Evolutionary conservation across 1,284 basidiomycete species (phyloP), one percentile per base, ranked within the genome.

Genomic region (Coriolopsis trogii): DNA sequence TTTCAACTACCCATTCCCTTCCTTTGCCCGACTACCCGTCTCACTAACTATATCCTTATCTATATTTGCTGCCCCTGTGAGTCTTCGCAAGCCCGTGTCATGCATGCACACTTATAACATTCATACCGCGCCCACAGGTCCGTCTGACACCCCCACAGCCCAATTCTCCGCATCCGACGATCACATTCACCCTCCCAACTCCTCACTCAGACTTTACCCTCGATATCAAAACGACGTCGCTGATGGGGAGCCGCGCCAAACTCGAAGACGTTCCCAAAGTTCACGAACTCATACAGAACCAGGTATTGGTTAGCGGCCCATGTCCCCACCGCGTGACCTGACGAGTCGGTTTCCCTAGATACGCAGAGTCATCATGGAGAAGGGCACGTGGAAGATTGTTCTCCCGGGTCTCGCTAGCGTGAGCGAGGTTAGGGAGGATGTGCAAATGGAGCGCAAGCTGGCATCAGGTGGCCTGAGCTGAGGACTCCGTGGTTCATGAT

Each of bases 231-330:
- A 91, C 85, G 24, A 88, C 82, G 6, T 92, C 90, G 21, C 76
- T 91, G 2, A 83, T 92, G 79, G 89, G 89, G 31, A 91, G 88
- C 59, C 83, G 89, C 33, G 89, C 90, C 30, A 90, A 91, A 68
- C 76, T 92, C 1, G 88, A 87, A 30, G 88, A 92, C 62, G 87
- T 92, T 3, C 89, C 90, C 23, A 92, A 92, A 66, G 71, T 92
- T 12, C 90, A 92, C 58, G 89, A 92, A 65, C 73, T 92, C 40
- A 91, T 92, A 34, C 82, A 89, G 61, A 78, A 84, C 62, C 88
- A 91, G 72, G 80, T 89, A 10, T 75, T 81, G 76, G 75, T 42
- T 23, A 6, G 6, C 4, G 24, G 16, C 28, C 18, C 4, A 3
- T 12, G 18, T 15, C n/a, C n/a, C 10, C 18, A 10, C 18, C 21